phyloP scores from a whole-genome alignment of 257 asterid species.

The Vinca minor region DNA sequence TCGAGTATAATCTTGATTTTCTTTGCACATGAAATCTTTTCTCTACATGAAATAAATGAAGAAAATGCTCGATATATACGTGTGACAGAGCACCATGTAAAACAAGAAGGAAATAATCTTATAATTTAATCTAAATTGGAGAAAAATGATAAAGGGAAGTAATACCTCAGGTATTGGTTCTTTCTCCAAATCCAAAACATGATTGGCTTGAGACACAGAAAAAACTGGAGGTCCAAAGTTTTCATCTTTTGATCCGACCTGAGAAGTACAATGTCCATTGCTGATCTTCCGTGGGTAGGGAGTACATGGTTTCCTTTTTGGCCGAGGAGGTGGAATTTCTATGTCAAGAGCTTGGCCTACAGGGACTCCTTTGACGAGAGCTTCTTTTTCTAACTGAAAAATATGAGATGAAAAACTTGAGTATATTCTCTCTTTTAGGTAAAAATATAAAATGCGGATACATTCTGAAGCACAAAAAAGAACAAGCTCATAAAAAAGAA shows the following conservation, averaged over 20 bases:
- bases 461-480: not conserved
- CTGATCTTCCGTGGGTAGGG: constrained; percentile 86
- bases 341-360: constrained; percentile 68
- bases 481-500: not conserved
- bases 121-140: constrained; percentile 10
- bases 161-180: constrained; percentile 61
- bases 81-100: not conserved
- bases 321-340: constrained; percentile 98
- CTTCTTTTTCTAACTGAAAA: constrained; percentile 88
- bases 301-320: constrained; percentile 86
- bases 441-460: not conserved
- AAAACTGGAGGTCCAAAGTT: constrained; percentile 32
- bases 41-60: constrained; percentile 31
- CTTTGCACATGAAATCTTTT: constrained; percentile 32
- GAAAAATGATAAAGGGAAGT: constrained; percentile 4
- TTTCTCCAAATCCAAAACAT: constrained; percentile 39
- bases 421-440: not conserved
- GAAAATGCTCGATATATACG: constrained; percentile 4
- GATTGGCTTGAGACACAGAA: constrained; percentile 35
- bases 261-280: constrained; percentile 35
- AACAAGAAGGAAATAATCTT: not conserved
- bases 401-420: constrained; percentile 16
- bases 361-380: constrained; percentile 68
- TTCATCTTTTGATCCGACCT: constrained; percentile 53
- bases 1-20: constrained; percentile 32